phyloP scores from a whole-genome alignment of 1,139 yeast species.

The Geotrichum cucujoidarum region DNA sequence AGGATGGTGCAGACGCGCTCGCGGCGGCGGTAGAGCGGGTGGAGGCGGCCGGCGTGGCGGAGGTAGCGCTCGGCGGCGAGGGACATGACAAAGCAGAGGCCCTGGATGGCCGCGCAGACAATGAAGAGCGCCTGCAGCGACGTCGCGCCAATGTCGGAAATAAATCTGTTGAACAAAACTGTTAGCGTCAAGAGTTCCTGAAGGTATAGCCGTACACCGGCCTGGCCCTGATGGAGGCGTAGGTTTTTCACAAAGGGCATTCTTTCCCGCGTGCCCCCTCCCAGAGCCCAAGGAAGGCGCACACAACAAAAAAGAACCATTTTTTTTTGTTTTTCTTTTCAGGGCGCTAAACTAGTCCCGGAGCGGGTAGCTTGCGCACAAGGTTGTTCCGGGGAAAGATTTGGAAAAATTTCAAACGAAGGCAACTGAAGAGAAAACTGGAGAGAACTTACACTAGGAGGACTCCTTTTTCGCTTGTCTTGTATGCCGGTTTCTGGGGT shows the following conservation, averaged over 20 bases:
- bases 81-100: slow-evolving; percentile 67
- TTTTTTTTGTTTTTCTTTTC: no score
- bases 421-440: slow-evolving; percentile 55
- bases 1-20: slow-evolving; percentile 49
- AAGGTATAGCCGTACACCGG: slow-evolving; percentile 46
- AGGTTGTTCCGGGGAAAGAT: no score
- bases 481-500: slow-evolving; percentile 16
- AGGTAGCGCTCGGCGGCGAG: slow-evolving; percentile 54
- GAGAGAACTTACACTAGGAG: slow-evolving; percentile 15
- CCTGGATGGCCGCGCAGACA: slow-evolving; percentile 74
- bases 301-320: no score
- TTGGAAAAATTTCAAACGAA: no score
- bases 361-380: no score
- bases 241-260: no score
- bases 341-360: no score
- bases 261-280: no score
- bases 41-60: slow-evolving; percentile 49
- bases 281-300: no score
- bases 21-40: slow-evolving; percentile 47
- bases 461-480: slow-evolving; percentile 10
- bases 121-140: slow-evolving; percentile 78
- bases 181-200: no score
- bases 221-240: no score
- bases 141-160: slow-evolving; percentile 84
- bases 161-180: slow-evolving; percentile 39